Conservation (phyloP, 2,329 filamentous ascomycete genomes). For the Grosmannia serpens region DNA sequence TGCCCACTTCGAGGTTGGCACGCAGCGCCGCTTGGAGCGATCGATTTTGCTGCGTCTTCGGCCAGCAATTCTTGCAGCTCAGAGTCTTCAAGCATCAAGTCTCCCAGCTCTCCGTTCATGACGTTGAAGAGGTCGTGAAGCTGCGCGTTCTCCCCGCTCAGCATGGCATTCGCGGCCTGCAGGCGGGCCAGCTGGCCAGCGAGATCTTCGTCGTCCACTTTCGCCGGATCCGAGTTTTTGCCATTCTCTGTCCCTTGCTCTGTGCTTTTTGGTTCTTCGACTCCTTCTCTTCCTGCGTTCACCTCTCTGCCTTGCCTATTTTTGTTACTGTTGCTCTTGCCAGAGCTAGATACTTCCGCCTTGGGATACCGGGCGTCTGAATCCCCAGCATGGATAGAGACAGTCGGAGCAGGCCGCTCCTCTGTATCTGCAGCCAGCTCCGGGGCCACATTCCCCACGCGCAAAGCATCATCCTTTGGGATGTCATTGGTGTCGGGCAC, state of each 20-base stretch:
- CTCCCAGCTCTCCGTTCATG: not conserved
- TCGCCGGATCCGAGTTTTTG: not conserved
- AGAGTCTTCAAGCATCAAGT: not conserved
- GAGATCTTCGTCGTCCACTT: not conserved
- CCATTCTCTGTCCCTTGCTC: not conserved
- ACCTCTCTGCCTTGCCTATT: no score
- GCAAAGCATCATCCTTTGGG: not conserved
- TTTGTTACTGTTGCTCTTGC: no score
- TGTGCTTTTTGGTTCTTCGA: not conserved
- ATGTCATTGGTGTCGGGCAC: not conserved
- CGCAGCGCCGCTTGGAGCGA: no score
- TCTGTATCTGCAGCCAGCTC: not conserved
- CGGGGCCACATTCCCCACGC: not conserved
- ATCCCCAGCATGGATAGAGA: not conserved
- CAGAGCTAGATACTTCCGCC: no score
- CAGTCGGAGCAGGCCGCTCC: not conserved
- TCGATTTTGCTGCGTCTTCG: not conserved
- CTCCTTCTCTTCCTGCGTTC: no score
- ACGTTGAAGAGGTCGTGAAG: not conserved
- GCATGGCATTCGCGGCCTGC: not conserved
- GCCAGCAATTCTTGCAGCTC: not conserved
- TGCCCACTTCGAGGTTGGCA: no score
- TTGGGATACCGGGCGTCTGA: not conserved
- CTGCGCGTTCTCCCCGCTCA: not conserved
- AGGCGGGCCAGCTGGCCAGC: not conserved